Percentiles rank a stretch among this genome's conserved stretches.
Conservation (phyloP, 2,329 filamentous ascomycete species). For the Penicillium sp. region DNA sequence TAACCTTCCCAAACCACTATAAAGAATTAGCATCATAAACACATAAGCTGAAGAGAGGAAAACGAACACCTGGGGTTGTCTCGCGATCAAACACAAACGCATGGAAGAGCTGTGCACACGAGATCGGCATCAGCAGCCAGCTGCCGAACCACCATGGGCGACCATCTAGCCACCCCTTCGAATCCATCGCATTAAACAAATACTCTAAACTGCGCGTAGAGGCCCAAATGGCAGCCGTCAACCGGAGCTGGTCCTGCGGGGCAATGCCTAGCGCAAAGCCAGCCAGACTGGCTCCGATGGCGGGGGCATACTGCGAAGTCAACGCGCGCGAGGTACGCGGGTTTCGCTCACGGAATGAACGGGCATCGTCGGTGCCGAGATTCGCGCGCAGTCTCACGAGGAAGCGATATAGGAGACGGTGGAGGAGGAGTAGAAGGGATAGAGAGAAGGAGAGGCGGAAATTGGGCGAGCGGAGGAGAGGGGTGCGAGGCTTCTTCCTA, state of each 20-base stretch:
- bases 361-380: constrained; percentile 75
- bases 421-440: constrained; percentile 81
- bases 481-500: constrained; percentile 39
- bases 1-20: constrained; percentile 65
- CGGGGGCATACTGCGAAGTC: constrained; percentile 81
- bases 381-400: constrained; percentile 76
- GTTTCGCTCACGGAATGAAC: constrained; percentile 79
- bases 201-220: constrained; percentile 83
- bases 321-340: constrained; percentile 72
- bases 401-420: constrained; percentile 88
- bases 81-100: constrained; percentile 76
- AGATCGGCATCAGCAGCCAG: constrained; percentile 77
- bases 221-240: constrained; percentile 79
- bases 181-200: constrained; percentile 78
- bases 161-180: constrained; percentile 66
- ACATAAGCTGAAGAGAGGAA: no score
- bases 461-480: constrained; percentile 60
- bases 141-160: constrained; percentile 83
- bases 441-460: constrained; percentile 79
- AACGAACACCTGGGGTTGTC: constrained; percentile 62
- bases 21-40: not conserved
- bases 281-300: constrained; percentile 84
- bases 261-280: constrained; percentile 80
- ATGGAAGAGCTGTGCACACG: constrained; percentile 74
- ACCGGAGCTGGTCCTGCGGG: constrained; percentile 68